These are phyloP conservation scores for Yamadazyma friedrichii DNA, from an alignment of 1,139 yeast genomes.

Conservation along the genomic window DNA sequence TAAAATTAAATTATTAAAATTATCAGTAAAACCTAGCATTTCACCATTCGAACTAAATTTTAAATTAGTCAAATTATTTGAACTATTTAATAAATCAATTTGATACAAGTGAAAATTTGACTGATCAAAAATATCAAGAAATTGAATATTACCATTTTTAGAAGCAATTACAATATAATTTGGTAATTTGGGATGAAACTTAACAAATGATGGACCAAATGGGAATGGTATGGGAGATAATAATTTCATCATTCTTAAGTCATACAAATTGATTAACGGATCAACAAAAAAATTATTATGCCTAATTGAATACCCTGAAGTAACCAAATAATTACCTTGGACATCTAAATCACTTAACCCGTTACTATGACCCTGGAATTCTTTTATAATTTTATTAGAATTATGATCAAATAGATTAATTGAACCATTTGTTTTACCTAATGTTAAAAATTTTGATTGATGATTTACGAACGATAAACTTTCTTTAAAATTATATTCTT, in stretches of 20 bases:
- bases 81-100: slow-evolving; percentile 45
- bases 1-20: slow-evolving; percentile 61
- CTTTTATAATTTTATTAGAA: slow-evolving; percentile 50
- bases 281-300: slow-evolving; percentile 47
- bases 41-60: slow-evolving; percentile 83
- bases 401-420: slow-evolving; percentile 78
- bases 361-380: slow-evolving; percentile 73
- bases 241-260: slow-evolving; percentile 70
- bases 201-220: slow-evolving; percentile 83
- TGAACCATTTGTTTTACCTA: slow-evolving; percentile 69
- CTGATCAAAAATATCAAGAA: slow-evolving; percentile 81
- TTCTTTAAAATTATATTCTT: slow-evolving; percentile 29
- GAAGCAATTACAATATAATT: slow-evolving; percentile 77
- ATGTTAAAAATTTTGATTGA: slow-evolving; percentile 46
- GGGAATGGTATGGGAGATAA: slow-evolving; percentile 84
- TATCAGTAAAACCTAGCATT: slow-evolving; percentile 67
- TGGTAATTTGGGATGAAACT: slow-evolving; percentile 84
- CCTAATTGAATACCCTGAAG: slow-evolving; percentile 77
- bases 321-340: slow-evolving; percentile 71
- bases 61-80: slow-evolving; percentile 48
- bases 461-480: slow-evolving; percentile 32
- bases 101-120: slow-evolving; percentile 60
- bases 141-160: slow-evolving; percentile 76
- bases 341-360: slow-evolving; percentile 76
- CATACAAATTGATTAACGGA: slow-evolving; percentile 82